A percentile compares a stretch with the other conserved stretches of the same genome.
Evolutionary conservation across 2,329 filamentous ascomycete genomes (phyloP).

Genomic region (Dryadomyces quercivorus): DNA sequence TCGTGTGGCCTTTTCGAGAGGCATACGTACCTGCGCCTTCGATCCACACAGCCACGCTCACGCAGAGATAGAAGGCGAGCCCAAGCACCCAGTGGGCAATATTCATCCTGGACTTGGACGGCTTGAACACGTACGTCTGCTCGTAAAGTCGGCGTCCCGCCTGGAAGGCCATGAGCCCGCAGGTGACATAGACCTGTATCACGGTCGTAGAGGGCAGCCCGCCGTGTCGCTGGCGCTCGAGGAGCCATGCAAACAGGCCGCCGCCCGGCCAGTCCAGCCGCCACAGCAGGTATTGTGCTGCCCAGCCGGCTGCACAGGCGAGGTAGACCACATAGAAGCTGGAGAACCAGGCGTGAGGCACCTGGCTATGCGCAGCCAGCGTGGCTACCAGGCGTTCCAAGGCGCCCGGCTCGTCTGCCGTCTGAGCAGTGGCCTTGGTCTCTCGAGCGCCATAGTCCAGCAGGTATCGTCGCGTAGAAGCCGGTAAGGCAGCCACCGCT

Average conservation of each 20-base stretch:
- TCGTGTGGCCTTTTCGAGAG: no score
- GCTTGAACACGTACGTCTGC: slow-evolving; percentile 50
- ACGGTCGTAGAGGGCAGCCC: slow-evolving; percentile 36
- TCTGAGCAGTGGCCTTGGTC: slow-evolving; percentile 8
- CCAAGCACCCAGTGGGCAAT: slow-evolving; percentile 73
- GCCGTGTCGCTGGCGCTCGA: not conserved
- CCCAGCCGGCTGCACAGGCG: slow-evolving; percentile 62
- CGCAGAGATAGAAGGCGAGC: slow-evolving; percentile 61
- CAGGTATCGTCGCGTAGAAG: slow-evolving; percentile 29
- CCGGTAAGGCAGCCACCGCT: slow-evolving; percentile 30
- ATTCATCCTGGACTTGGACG: slow-evolving; percentile 71
- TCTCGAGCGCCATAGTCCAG: slow-evolving; percentile 39
- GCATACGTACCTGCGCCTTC: slow-evolving; percentile 56
- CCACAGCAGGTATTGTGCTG: slow-evolving; percentile 37
- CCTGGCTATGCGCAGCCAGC: slow-evolving; percentile 5
- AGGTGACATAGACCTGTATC: slow-evolving; percentile 52
- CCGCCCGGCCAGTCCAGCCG: slow-evolving; percentile 12
- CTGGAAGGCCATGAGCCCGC: slow-evolving; percentile 65
- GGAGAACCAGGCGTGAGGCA: slow-evolving; percentile 75
- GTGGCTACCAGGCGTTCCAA: slow-evolving; percentile 5
- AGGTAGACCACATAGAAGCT: slow-evolving; percentile 76
- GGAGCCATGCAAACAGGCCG: slow-evolving; percentile 5
- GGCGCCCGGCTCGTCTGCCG: slow-evolving; percentile 1
- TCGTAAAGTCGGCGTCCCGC: slow-evolving; percentile 66
- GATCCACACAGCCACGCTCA: slow-evolving; percentile 70